These are phyloP conservation scores for Moesziomyces globuligerus DNA, from an alignment of 1,284 basidiomycete genomes.

Conservation along the genomic window DNA sequence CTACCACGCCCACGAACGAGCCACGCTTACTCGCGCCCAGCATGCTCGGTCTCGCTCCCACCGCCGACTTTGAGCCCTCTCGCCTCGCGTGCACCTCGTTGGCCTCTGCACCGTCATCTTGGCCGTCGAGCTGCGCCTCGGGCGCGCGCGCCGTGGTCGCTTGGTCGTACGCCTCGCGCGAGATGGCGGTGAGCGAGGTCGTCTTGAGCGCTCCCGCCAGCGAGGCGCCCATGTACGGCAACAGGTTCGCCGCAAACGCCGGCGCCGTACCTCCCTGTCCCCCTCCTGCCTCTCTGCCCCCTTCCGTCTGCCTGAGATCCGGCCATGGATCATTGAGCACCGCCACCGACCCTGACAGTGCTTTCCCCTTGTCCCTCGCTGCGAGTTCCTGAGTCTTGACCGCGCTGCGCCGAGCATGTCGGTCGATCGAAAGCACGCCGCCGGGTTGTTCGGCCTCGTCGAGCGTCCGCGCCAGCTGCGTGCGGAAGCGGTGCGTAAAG, in stretches of 20 bases:
- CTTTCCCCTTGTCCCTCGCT: neutral
- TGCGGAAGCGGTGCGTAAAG: slow-evolving; percentile 84
- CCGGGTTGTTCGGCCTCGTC: slow-evolving; percentile 22
- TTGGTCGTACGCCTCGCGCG: slow-evolving; percentile 42
- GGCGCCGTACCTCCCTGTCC: slow-evolving; percentile 78
- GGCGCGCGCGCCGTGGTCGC: slow-evolving; percentile 18
- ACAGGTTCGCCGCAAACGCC: slow-evolving; percentile 79
- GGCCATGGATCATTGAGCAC: slow-evolving; percentile 47
- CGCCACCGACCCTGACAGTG: slow-evolving; percentile 15
- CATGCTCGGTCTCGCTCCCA: slow-evolving; percentile 25
- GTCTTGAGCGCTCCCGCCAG: slow-evolving; percentile 75
- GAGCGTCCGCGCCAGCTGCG: slow-evolving; percentile 77
- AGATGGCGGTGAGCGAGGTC: slow-evolving; percentile 29
- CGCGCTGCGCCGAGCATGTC: slow-evolving; percentile 6
- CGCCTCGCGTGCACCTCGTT: neutral
- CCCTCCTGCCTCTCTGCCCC: slow-evolving; percentile 1
- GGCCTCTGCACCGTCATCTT: neutral
- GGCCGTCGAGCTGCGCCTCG: slow-evolving; percentile 2
- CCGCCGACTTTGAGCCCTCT: slow-evolving; percentile 3
- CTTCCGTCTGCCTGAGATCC: neutral
- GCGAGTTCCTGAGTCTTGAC: neutral
- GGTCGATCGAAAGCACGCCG: slow-evolving; percentile 30
- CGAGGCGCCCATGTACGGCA: slow-evolving; percentile 93
- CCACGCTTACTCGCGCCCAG: slow-evolving; percentile 37
- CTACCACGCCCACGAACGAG: slow-evolving; percentile 54